Evolutionary conservation across 1,284 basidiomycete genomes (phyloP).

Genomic region (Ceratobasidium sp.): DNA sequence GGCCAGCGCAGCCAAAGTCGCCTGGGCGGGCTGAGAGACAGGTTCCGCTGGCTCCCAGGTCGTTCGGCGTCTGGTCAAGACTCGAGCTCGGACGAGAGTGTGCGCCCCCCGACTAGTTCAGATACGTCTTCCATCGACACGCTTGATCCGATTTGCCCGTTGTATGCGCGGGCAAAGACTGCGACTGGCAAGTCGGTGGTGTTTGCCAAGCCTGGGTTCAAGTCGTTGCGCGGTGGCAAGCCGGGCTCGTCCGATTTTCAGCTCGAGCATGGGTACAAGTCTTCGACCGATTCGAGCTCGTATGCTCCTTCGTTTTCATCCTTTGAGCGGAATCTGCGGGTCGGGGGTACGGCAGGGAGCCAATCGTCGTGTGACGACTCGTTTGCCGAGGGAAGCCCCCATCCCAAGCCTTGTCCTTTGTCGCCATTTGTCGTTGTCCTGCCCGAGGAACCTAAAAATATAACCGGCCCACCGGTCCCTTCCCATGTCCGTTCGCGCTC

Average conservation of each 20-base stretch:
- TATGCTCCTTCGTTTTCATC: slow-evolving; percentile 41
- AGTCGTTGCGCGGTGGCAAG: slow-evolving; percentile 17
- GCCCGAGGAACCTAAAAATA: slow-evolving; percentile 5
- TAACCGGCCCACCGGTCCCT: slow-evolving; percentile 12
- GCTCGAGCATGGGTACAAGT: slow-evolving; percentile 34
- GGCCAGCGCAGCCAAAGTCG: slow-evolving; percentile 31
- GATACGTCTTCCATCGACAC: slow-evolving; percentile 17
- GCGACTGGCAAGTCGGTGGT: slow-evolving; percentile 25
- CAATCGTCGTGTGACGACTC: slow-evolving; percentile 20
- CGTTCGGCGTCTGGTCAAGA: slow-evolving; percentile 24
- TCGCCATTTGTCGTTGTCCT: slow-evolving; percentile 7
- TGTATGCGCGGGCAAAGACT: slow-evolving; percentile 2
- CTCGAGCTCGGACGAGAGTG: slow-evolving; percentile 36
- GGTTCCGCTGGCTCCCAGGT: slow-evolving; percentile 28
- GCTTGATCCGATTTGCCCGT: background rate
- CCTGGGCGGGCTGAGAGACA: slow-evolving; percentile 31
- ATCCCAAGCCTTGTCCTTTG: background rate
- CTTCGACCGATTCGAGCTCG: slow-evolving; percentile 43
- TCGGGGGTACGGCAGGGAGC: slow-evolving; percentile 26
- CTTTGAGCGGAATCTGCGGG: slow-evolving; percentile 23
- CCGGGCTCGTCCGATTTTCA: slow-evolving; percentile 17
- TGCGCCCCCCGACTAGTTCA: background rate
- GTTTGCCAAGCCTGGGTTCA: slow-evolving; percentile 34
- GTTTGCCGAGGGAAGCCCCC: slow-evolving; percentile 5
- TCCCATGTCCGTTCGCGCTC: slow-evolving; percentile 28